phyloP scores from a whole-genome alignment of 257 asterid genomes.

The Solanum tarapatanum region DNA sequence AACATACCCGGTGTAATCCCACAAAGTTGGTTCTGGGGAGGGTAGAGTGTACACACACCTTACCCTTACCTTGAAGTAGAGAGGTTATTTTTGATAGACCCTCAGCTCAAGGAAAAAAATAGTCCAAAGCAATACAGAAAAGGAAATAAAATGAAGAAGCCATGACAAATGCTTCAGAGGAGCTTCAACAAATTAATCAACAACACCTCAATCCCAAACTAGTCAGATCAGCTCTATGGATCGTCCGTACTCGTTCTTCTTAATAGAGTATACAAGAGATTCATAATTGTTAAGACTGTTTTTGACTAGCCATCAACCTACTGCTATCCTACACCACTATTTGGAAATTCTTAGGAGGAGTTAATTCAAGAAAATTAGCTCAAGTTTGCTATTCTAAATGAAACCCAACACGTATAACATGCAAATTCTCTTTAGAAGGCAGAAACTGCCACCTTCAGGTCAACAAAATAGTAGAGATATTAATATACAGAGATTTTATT shows the following conservation, averaged over 20 bases:
- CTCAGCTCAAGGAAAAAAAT: background rate
- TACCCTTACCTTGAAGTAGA: background rate
- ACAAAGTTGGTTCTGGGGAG: background rate
- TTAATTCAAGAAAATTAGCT: background rate
- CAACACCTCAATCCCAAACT: background rate
- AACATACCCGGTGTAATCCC: background rate
- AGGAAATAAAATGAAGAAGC: background rate
- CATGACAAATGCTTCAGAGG: background rate
- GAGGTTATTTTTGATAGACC: background rate
- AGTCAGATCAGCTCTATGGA: background rate
- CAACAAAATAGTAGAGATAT: background rate
- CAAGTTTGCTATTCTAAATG: background rate
- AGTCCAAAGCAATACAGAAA: background rate
- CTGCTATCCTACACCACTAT: background rate
- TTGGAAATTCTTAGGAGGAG: background rate
- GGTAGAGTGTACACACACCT: background rate
- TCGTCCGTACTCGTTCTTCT: background rate
- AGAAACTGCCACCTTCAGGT: background rate
- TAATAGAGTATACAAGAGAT: background rate
- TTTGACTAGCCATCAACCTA: background rate
- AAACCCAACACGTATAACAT: background rate
- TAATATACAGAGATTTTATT: background rate
- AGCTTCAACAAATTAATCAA: background rate
- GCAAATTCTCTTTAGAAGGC: background rate
- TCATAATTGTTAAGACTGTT: background rate